These are phyloP conservation scores for Fusarium algeriense DNA, from an alignment of 2,329 filamentous ascomycete genomes.

Conservation along the genomic window DNA sequence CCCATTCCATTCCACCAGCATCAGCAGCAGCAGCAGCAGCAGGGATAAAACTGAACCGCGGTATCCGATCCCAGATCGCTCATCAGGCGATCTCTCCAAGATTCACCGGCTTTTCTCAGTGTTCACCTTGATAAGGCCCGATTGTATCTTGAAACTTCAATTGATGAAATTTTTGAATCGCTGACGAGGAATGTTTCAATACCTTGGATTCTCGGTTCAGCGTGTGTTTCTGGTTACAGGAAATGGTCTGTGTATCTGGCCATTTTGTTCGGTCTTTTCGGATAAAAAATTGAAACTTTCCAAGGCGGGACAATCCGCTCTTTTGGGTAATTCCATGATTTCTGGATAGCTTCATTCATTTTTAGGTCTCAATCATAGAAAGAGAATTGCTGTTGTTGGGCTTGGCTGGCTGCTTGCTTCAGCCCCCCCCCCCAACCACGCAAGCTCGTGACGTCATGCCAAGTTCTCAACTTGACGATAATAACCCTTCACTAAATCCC, in stretches of 20 bases:
- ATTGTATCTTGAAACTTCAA: neutral
- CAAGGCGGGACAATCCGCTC: neutral
- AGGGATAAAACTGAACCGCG: constrained; percentile 19
- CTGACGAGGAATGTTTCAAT: neutral
- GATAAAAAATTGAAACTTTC: neutral
- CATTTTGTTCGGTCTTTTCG: neutral
- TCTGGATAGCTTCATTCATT: constrained; percentile 14
- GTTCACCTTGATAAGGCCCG: constrained; percentile 14
- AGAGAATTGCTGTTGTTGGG: neutral
- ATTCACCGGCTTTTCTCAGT: constrained; percentile 9
- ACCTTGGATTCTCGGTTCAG: neutral
- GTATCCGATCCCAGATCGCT: constrained; percentile 25
- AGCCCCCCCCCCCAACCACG: constrained; percentile 20
- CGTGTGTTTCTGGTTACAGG: neutral
- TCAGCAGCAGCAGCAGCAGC: neutral
- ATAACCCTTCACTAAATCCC: neutral
- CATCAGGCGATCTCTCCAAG: constrained; percentile 14
- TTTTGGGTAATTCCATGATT: neutral
- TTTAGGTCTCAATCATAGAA: neutral
- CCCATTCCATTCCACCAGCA: too few relatives aligned
- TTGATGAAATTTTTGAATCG: neutral
- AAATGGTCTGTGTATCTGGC: constrained; percentile 2
- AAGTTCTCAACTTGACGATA: constrained; percentile 10
- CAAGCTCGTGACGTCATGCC: constrained; percentile 34
- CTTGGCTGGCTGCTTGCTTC: constrained; percentile 7